Evolutionary conservation across 2,329 filamentous ascomycete genomes (phyloP).

Genomic region (Conoideocrella luteorostrata): DNA sequence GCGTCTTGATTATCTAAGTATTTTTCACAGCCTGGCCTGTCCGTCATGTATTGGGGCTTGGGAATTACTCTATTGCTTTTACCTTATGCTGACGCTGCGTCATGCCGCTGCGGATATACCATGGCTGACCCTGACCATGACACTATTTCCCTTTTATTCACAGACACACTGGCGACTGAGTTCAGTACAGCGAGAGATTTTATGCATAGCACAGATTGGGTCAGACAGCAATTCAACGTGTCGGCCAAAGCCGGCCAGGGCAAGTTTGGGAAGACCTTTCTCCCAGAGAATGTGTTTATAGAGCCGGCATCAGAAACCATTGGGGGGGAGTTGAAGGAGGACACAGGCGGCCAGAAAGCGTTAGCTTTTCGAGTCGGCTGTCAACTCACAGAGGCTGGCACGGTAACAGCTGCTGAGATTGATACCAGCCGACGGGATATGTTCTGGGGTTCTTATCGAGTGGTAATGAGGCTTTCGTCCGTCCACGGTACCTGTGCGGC

Average conservation of each 20-base stretch:
- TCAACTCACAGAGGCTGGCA: slow-evolving; percentile 33
- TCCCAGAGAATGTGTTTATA: slow-evolving; percentile 48
- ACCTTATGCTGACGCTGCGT: slow-evolving; percentile 17
- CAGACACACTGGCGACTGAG: slow-evolving; percentile 65
- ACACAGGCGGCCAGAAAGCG: slow-evolving; percentile 35
- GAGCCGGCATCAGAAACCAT: slow-evolving; percentile 38
- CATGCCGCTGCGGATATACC: slow-evolving; percentile 69
- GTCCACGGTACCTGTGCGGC: slow-evolving; percentile 65
- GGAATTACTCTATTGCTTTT: slow-evolving; percentile 7
- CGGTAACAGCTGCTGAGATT: slow-evolving; percentile 59
- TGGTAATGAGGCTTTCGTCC: slow-evolving; percentile 57
- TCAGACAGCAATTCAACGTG: slow-evolving; percentile 60
- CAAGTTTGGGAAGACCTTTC: slow-evolving; percentile 58
- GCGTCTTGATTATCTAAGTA: too few relatives aligned
- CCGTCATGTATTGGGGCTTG: slow-evolving; percentile 1
- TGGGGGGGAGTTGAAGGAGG: slow-evolving; percentile 12
- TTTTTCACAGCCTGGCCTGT: background rate
- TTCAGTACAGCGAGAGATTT: slow-evolving; percentile 52
- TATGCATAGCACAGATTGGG: slow-evolving; percentile 53
- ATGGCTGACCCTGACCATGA: slow-evolving; percentile 37
- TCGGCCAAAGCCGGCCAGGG: slow-evolving; percentile 52
- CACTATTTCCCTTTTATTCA: slow-evolving; percentile 47
- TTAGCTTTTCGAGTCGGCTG: slow-evolving; percentile 50
- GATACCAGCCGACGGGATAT: slow-evolving; percentile 55
- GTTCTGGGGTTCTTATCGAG: slow-evolving; percentile 63